Evolutionary conservation across 495 filamentous ascomycete species (phyloP), one percentile per base, ranked within the genome.

Genomic region (Halenospora varia): DNA sequence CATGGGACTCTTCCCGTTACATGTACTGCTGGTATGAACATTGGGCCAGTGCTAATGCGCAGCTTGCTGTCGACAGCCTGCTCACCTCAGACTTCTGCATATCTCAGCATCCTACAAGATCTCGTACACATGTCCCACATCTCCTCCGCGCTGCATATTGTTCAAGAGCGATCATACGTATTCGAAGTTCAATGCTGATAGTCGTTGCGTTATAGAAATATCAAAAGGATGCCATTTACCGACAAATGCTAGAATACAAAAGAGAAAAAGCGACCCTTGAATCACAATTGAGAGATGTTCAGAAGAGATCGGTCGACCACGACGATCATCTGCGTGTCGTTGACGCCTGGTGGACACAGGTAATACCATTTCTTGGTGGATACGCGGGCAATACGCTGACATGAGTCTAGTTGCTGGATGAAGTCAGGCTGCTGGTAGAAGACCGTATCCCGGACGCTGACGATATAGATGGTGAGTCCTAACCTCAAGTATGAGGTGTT

Each of bases 181-280:
- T 3, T 26, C n/a, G 49, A 48, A 25, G 19, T 23, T 25, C 3
- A 48, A 42, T 60, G 42, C 65, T 67, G 65, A 67, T 54, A 51
- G 9, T 35, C 54, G 50, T 41, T 19, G 56, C 51, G 53, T 61
- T 59, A 70, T 69, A 98, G 94, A 84, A 87, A 63, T 97, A 90
- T 67, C 91, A 96, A 75, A 98, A 98, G 71, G 94, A 96, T 79
- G 94, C 94, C 56, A 97, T 98, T 67, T 86, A 88, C 68, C 89
- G 94, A 25, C 93, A 97, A 68, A 96, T 98, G 93, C 86, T 88
- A 64, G 95, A 97, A 70, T 96, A 92, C 69, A 97, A 96, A 71
- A 82, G 95, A 48, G 90, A 97, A 66, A 90, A 88, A 69, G 77
- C 77, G 26, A 84, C 83, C 17, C 71, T 96, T 47, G 93, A 97